Evolutionary conservation across 192 early-diverging fungal species (phyloP).

Genomic region (Backusella psychrophila): DNA sequence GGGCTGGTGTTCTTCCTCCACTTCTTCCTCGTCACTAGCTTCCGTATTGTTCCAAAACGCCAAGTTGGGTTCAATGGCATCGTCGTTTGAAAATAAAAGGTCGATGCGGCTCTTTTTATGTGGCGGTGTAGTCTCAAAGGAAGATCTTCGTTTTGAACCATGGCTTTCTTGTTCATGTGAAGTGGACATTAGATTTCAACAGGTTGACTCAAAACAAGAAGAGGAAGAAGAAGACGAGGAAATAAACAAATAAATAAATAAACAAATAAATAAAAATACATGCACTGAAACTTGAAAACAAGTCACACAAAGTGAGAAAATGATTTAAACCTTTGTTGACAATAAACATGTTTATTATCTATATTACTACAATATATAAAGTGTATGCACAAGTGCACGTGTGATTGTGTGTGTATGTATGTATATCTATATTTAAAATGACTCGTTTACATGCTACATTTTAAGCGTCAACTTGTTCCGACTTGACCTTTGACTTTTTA

Average conservation of each 20-base stretch:
- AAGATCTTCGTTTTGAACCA: not conserved
- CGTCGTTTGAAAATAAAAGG: conserved; percentile 3
- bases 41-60: not conserved
- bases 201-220: not conserved
- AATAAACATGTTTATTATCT: not conserved
- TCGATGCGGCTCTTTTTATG: not conserved
- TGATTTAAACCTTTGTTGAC: too few relatives aligned
- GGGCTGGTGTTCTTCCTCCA: conserved; percentile 7
- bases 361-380: not conserved
- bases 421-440: not conserved
- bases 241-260: too few relatives aligned
- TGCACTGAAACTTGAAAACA: not conserved
- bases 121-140: not conserved
- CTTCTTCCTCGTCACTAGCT: conserved; percentile 16
- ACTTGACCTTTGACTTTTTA: not conserved
- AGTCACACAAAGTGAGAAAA: not conserved
- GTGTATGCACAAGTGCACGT: not conserved
- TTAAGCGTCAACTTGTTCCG: not conserved
- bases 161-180: not conserved
- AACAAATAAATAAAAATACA: too few relatives aligned
- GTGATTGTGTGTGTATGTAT: not conserved
- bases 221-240: not conserved
- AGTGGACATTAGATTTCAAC: not conserved
- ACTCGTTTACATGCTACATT: not conserved
- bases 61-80: not conserved